Conservation (phyloP, 768 basidiomycete genomes). For the Leccinellum albellum region DNA sequence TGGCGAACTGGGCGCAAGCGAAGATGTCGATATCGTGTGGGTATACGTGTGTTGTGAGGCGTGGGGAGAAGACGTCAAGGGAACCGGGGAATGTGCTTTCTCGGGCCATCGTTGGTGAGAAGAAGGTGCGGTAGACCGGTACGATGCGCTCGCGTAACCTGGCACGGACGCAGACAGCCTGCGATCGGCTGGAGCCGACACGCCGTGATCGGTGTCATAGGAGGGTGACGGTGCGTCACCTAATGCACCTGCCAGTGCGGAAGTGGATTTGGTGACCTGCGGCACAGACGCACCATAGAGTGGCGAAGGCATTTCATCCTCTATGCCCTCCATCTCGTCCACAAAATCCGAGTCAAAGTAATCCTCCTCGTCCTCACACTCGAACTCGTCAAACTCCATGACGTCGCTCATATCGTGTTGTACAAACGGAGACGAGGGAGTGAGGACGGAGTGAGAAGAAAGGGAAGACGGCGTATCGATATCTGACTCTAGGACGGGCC, state of each 20-base stretch:
- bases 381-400: slow-evolving; percentile 32
- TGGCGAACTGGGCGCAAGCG: slow-evolving; percentile 17
- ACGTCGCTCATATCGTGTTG: slow-evolving; percentile 11
- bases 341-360: slow-evolving; percentile 30
- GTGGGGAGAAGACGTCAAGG: neutral
- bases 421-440: slow-evolving; percentile 29
- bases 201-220: slow-evolving; percentile 6
- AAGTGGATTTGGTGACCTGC: slow-evolving; percentile 30
- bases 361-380: slow-evolving; percentile 31
- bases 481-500: slow-evolving; percentile 22
- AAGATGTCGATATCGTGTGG: slow-evolving; percentile 18
- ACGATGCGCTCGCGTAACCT: slow-evolving; percentile 27
- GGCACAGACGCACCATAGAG: slow-evolving; percentile 21
- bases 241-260: slow-evolving; percentile 30
- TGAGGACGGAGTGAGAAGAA: slow-evolving; percentile 31
- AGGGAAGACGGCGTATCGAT: slow-evolving; percentile 30
- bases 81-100: slow-evolving; percentile 11
- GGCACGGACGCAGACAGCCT: slow-evolving; percentile 32
- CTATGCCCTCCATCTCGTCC: slow-evolving; percentile 32
- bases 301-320: slow-evolving; percentile 20
- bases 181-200: slow-evolving; percentile 22
- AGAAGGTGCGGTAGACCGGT: slow-evolving; percentile 6
- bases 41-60: slow-evolving; percentile 18
- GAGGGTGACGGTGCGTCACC: slow-evolving; percentile 21
- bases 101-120: slow-evolving; percentile 18